A percentile compares a stretch with the other conserved stretches of the same genome.
Evolutionary conservation across 2,329 filamentous ascomycete species (phyloP).

Genomic region (Fusarium armeniacum): DNA sequence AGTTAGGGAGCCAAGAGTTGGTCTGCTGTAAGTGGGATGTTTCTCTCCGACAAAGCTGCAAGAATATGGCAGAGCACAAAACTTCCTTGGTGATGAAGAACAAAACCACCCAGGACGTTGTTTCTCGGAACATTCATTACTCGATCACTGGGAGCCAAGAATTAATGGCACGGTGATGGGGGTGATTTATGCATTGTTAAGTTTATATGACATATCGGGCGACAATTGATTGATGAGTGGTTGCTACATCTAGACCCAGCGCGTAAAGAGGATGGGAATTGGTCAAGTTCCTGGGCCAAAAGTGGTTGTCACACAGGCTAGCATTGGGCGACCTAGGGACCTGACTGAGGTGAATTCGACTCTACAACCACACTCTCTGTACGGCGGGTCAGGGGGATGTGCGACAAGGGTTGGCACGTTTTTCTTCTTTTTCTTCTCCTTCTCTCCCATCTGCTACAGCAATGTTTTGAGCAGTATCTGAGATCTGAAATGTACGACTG

Average conservation of each 20-base stretch:
- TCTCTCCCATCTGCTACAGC: conserved; percentile 5
- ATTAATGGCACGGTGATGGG: conserved; percentile 47
- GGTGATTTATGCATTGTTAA: conserved; percentile 43
- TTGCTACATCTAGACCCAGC: conserved; percentile 43
- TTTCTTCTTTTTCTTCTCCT: conserved; percentile 15
- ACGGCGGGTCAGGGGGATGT: conserved; percentile 47
- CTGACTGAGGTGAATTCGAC: not conserved
- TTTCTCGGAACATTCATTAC: conserved; percentile 22
- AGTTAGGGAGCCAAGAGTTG: conserved; percentile 21
- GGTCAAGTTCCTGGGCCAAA: conserved; percentile 27
- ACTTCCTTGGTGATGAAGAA: conserved; percentile 4
- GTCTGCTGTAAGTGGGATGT: conserved; percentile 42
- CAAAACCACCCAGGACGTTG: conserved; percentile 26
- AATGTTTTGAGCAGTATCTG: conserved; percentile 35
- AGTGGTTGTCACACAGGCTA: conserved; percentile 35
- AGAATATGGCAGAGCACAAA: conserved; percentile 26
- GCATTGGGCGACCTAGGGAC: conserved; percentile 15
- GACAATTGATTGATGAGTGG: conserved; percentile 41
- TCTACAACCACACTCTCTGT: conserved; percentile 30
- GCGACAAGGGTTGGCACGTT: conserved; percentile 45
- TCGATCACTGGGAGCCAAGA: conserved; percentile 41
- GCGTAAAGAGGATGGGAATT: conserved; percentile 47
- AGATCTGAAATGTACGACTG: conserved; percentile 37
- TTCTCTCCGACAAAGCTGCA: conserved; percentile 17
- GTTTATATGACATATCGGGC: conserved; percentile 32